phyloP scores from a whole-genome alignment of 805 yeast species.

The Metschnikowia vanudenii region DNA sequence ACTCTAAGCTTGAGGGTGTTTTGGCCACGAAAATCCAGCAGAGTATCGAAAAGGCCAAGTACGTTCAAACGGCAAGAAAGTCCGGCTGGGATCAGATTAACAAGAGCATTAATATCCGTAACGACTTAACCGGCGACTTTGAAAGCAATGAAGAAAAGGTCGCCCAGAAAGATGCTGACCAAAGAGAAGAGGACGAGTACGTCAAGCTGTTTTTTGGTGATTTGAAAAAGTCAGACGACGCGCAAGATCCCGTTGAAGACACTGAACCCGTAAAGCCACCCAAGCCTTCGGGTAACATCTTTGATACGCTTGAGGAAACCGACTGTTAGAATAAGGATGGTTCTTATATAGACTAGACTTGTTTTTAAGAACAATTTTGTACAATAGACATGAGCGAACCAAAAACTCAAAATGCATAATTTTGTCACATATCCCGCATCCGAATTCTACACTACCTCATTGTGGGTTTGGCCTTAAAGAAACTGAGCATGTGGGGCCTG shows the following conservation, averaged over 20 bases:
- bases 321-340: conserved; percentile 19
- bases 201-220: conserved; percentile 31
- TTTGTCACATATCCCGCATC: too few species aligned
- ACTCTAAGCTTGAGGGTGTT: conserved; percentile 51
- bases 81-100: conserved; percentile 73
- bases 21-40: conserved; percentile 61
- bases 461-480: too few species aligned
- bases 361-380: neutral
- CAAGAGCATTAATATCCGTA: conserved; percentile 39
- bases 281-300: conserved; percentile 24
- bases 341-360: neutral
- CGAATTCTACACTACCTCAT: too few species aligned
- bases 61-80: conserved; percentile 61
- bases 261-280: conserved; percentile 5
- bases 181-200: conserved; percentile 37
- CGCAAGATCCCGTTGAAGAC: conserved; percentile 2
- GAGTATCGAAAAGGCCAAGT: conserved; percentile 62
- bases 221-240: neutral
- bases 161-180: conserved; percentile 27
- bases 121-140: conserved; percentile 9
- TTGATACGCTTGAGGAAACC: conserved; percentile 39
- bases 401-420: too few species aligned
- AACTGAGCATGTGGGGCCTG: too few species aligned
- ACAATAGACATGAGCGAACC: neutral
- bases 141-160: conserved; percentile 8